phyloP scores from a whole-genome alignment of 2,329 filamentous ascomycete genomes.

The Xylariaceae sp. region DNA sequence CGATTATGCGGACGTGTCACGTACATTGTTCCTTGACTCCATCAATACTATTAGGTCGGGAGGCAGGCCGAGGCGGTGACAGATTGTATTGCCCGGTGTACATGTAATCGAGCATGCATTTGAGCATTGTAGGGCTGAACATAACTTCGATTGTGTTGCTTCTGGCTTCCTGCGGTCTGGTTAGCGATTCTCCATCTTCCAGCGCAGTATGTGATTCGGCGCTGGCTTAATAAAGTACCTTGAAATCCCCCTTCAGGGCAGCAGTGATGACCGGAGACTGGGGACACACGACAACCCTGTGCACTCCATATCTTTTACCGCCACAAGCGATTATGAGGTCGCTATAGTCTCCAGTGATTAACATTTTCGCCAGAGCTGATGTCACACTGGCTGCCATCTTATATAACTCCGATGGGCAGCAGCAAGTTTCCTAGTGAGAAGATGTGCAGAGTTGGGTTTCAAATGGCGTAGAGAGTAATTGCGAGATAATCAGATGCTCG shows the following conservation, averaged over 20 bases:
- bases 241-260: slow-evolving; percentile 33
- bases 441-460: too few relatives aligned
- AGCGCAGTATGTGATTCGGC: too few relatives aligned
- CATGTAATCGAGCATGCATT: slow-evolving; percentile 24
- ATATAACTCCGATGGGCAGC: too few relatives aligned
- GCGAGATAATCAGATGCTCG: too few relatives aligned
- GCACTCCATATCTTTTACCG: slow-evolving; percentile 32
- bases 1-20: too few relatives aligned
- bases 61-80: background rate
- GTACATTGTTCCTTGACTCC: too few relatives aligned
- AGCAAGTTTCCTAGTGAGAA: too few relatives aligned
- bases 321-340: slow-evolving; percentile 29
- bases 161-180: slow-evolving; percentile 7
- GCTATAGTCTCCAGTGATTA: slow-evolving; percentile 17
- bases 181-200: background rate
- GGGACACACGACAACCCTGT: slow-evolving; percentile 34
- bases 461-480: too few relatives aligned
- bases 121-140: slow-evolving; percentile 11
- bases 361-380: background rate
- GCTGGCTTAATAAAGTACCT: slow-evolving; percentile 28
- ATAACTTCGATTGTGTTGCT: slow-evolving; percentile 6
- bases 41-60: too few relatives aligned
- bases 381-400: background rate
- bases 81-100: slow-evolving; percentile 18
- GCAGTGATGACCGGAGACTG: slow-evolving; percentile 31